Base-by-base conservation (phyloP, 2,329 filamentous ascomycete genomes). In the Chaetothyriales sp. region DNA sequence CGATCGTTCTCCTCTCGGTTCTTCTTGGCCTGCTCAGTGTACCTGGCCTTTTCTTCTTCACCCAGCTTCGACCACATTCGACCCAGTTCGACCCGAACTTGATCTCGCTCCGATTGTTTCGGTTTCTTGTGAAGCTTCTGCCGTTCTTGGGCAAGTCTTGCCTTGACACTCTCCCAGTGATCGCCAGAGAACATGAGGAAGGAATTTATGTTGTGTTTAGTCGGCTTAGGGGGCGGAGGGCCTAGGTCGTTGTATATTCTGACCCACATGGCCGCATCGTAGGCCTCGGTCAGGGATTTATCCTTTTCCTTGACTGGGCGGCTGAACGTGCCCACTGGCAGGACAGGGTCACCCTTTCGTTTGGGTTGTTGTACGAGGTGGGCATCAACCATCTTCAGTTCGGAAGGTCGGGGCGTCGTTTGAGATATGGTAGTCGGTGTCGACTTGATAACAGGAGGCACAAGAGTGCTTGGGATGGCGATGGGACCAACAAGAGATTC, bases 151-250 rank as follows among this genome's bases (percentile, higher is more conserved):
- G 81, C 78, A n/a, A 87, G 81, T 60, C 83, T 76, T 3, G 76
- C 68, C 62, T 80, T 81, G 57, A 76, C 77, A 42, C 70, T 70
- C 44, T 74, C 70, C 79, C 79, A 83, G 56, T 77, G 73, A 60
- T 80, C 81, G 59, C 88, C 93, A 64, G 88, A 90, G 68, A 85
- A 98, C 47, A 95, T 75, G 25, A 94, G 75, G 66, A 95, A 96
- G 0, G 90, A 84, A 62, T 93, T 96, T 3, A 83, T 80, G 0
- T 83, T 80, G 0, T 82, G 76, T 57, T 90, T 86, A 48, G 73
- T 70, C 3, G 90, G 89, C 48, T 79, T 81, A 51, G 76, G 69
- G 0, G 87, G 85, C 3, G 84, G 79, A 18, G 84, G 78, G n/a
- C 90, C 90, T 45, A 95, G 78, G 57, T 76, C 67, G 18, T 67